Percentiles rank a stretch among this genome's conserved stretches.
Conservation (phyloP, 106 monocot genomes). For the Alisma plantagoaquatica region DNA sequence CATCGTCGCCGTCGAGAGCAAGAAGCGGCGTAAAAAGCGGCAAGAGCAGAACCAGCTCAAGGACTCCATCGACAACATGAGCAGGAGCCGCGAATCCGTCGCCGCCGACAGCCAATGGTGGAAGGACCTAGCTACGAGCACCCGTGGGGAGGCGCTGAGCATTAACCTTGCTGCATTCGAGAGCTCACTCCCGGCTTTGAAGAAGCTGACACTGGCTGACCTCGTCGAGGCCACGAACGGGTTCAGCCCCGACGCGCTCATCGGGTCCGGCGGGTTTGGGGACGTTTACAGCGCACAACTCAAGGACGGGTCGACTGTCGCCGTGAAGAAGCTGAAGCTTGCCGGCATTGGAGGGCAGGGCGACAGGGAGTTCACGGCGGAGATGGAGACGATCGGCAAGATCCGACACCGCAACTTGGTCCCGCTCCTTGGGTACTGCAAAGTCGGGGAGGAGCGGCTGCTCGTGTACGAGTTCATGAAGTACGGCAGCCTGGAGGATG, state of each 20-base stretch:
- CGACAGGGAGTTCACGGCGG: slow-evolving; percentile 80
- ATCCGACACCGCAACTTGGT: slow-evolving; percentile 86
- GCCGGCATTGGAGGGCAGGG: slow-evolving; percentile 83
- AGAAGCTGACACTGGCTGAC: slow-evolving; percentile 74
- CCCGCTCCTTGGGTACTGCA: slow-evolving; percentile 72
- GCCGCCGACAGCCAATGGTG: slow-evolving; percentile 29
- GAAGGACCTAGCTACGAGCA: slow-evolving; percentile 55
- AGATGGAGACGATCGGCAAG: slow-evolving; percentile 92
- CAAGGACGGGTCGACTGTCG: slow-evolving; percentile 69
- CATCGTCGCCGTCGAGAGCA: slow-evolving; percentile 53
- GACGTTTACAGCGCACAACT: slow-evolving; percentile 85
- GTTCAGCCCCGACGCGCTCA: slow-evolving; percentile 53
- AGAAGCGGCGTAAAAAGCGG: slow-evolving; percentile 32
- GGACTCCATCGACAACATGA: slow-evolving; percentile 17
- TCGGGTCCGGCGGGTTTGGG: slow-evolving; percentile 91
- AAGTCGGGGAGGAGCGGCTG: slow-evolving; percentile 66
- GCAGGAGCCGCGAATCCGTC: slow-evolving; percentile 50
- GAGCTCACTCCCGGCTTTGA: slow-evolving; percentile 57
- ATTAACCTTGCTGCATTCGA: slow-evolving; percentile 74
- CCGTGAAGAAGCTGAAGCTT: slow-evolving; percentile 79
- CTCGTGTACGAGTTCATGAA: slow-evolving; percentile 92
- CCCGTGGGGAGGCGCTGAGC: slow-evolving; percentile 63
- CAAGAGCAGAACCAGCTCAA: slow-evolving; percentile 20
- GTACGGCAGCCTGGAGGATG: slow-evolving; percentile 79
- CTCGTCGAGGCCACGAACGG: slow-evolving; percentile 84